Evolutionary conservation across 1,139 yeast genomes (phyloP), one percentile per base, ranked within the genome.

Genomic region (Saccharomyces hybrid): DNA sequence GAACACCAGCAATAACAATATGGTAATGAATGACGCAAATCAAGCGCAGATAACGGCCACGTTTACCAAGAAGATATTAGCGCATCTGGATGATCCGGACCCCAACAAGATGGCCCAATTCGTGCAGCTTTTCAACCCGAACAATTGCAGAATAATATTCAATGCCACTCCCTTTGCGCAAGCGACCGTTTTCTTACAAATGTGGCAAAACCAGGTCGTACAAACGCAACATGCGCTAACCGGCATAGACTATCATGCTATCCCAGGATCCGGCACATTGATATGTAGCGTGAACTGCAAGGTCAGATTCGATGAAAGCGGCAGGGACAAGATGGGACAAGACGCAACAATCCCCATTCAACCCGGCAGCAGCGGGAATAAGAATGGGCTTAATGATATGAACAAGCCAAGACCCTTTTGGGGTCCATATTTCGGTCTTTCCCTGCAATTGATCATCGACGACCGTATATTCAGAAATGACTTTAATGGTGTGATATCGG

Each of bases 221-320:
- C 64, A 72, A 14, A 75, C 90, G 0, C 82, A 79, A 56, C 95
- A 86, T 65, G 82, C 76, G 56, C 66, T 85, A 47, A 81, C 82
- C 13, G 79, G 84, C 27, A 78, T 77, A 55, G 93, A 86, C 66
- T 78, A 81, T 52, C 95, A 86, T 64, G 72, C 81, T 58, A 77
- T 86, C n/a, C 93, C 93, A 0, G 88, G 88, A 0, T 76, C 86
- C 0, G 82, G 82, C 3, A 74, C 82, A 1, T 74, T 77, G 52
- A 70, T 83, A 3, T 75, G 85, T 26, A 77, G 78, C 55, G 75
- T 82, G 16, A 78, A 82, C 54, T 82, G 87, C 9, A 86, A 84
- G 66, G 87, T 86, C 8, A 75, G 83, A 59, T 86, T 86, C 63
- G 93, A 86, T 67, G 93, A 86, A 64, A 78, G 84, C 54, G 91